Evolutionary conservation across 2,329 filamentous ascomycete species (phyloP).

Genomic region (Phaeophleospora eucalypticola): DNA sequence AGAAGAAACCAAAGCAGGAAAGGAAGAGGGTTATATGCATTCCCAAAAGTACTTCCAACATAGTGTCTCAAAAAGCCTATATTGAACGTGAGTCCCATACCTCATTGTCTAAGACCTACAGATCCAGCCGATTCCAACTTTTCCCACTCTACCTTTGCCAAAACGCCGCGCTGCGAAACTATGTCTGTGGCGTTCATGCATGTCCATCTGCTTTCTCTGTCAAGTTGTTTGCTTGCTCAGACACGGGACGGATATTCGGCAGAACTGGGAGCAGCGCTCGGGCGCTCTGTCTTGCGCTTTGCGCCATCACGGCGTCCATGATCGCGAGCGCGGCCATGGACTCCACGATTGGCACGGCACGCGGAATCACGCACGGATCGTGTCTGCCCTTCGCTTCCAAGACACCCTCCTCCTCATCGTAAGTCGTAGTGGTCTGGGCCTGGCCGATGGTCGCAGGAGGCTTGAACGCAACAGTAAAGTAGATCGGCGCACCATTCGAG

Average conservation of each 20-base stretch:
- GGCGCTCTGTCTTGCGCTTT: conserved; percentile 60
- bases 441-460: conserved; percentile 89
- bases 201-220: conserved; percentile 18
- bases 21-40: no score
- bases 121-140: no score
- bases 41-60: no score
- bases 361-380: conserved; percentile 86
- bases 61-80: no score
- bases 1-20: no score
- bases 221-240: conserved; percentile 23
- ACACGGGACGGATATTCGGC: conserved; percentile 22
- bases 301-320: conserved; percentile 81
- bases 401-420: conserved; percentile 69
- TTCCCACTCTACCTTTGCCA: no score
- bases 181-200: not conserved
- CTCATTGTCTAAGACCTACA: no score
- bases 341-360: conserved; percentile 83
- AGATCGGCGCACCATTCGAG: conserved; percentile 87
- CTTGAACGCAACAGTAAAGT: conserved; percentile 94
- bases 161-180: not conserved
- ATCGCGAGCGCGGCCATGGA: conserved; percentile 84
- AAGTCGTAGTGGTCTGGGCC: conserved; percentile 77
- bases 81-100: no score
- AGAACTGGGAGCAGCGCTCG: conserved; percentile 45
- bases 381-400: conserved; percentile 90